Conservation (phyloP, 495 filamentous ascomycete genomes). For the Neurospora cerealis region DNA sequence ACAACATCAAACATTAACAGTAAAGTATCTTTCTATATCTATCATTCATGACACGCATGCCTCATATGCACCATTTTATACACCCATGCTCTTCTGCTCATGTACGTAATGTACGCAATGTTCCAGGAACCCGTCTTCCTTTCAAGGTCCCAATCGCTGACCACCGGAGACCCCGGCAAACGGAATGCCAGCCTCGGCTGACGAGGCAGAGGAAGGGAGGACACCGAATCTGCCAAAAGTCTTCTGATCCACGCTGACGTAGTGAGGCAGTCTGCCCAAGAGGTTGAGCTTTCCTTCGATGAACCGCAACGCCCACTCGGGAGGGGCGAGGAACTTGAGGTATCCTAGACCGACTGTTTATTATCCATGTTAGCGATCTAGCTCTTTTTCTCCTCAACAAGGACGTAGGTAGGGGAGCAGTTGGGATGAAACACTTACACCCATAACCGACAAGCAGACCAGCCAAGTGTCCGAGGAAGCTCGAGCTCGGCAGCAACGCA, state of each 20-base stretch:
- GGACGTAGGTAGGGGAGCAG: background rate
- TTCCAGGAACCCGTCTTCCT: background rate
- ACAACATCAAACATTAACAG: background rate
- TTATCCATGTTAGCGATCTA: background rate
- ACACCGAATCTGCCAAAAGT: constrained; percentile 93
- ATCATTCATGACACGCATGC: background rate
- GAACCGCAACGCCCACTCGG: constrained; percentile 70
- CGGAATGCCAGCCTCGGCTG: constrained; percentile 19
- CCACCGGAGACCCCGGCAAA: background rate
- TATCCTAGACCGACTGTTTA: constrained; percentile 69
- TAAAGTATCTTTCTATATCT: background rate
- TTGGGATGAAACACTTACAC: constrained; percentile 46
- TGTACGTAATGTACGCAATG: background rate
- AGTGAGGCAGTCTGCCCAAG: constrained; percentile 71
- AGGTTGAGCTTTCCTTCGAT: constrained; percentile 80
- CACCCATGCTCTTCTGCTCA: background rate
- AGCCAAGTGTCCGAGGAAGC: constrained; percentile 76
- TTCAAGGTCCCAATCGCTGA: background rate
- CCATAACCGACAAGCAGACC: constrained; percentile 74
- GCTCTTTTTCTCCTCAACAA: background rate
- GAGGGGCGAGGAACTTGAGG: constrained; percentile 73
- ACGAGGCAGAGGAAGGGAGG: constrained; percentile 49
- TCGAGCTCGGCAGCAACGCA: constrained; percentile 68
- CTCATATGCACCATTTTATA: background rate
- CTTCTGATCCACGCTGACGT: constrained; percentile 88